A percentile compares a stretch with the other conserved stretches of the same genome.
Evolutionary conservation across 2,329 filamentous ascomycete species (phyloP).

Genomic region (Beauveria bassiana): DNA sequence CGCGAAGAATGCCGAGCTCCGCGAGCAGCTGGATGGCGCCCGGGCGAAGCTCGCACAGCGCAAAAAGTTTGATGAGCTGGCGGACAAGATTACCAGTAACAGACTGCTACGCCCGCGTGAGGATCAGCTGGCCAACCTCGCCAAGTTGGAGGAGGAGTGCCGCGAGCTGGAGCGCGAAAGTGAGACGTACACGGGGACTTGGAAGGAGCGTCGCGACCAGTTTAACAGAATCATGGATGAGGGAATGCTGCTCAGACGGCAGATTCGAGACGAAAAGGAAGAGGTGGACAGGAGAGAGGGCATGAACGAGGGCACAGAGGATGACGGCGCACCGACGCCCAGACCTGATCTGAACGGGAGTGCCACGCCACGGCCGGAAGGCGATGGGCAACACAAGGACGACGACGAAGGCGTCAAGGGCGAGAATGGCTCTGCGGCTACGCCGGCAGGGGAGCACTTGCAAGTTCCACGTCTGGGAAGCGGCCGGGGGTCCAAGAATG

Average conservation of each 20-base stretch:
- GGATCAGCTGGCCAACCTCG: slow-evolving; percentile 69
- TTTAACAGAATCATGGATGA: slow-evolving; percentile 87
- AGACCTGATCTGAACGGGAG: slow-evolving; percentile 42
- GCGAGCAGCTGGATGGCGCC: slow-evolving; percentile 68
- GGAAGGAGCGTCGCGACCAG: slow-evolving; percentile 77
- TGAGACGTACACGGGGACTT: slow-evolving; percentile 70
- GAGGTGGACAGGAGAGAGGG: slow-evolving; percentile 84
- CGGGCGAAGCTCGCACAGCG: slow-evolving; percentile 68
- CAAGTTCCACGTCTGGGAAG: slow-evolving; percentile 15
- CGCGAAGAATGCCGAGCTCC: slow-evolving; percentile 64
- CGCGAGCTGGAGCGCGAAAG: slow-evolving; percentile 79
- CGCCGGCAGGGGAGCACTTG: slow-evolving; percentile 8
- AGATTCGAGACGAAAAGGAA: slow-evolving; percentile 93
- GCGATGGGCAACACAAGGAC: slow-evolving; percentile 19
- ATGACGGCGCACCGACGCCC: slow-evolving; percentile 46
- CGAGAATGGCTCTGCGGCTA: slow-evolving; percentile 27
- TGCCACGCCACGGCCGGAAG: slow-evolving; percentile 42
- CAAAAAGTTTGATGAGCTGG: slow-evolving; percentile 80
- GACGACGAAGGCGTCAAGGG: slow-evolving; percentile 19
- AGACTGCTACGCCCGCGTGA: slow-evolving; percentile 72
- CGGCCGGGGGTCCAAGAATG: slow-evolving; percentile 18
- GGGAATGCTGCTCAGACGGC: slow-evolving; percentile 72
- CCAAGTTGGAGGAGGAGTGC: slow-evolving; percentile 82
- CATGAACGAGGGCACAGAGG: slow-evolving; percentile 62
- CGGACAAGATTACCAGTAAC: slow-evolving; percentile 79